Conservation (phyloP, 1,139 yeast species). For the Debaryomyces sp. region DNA sequence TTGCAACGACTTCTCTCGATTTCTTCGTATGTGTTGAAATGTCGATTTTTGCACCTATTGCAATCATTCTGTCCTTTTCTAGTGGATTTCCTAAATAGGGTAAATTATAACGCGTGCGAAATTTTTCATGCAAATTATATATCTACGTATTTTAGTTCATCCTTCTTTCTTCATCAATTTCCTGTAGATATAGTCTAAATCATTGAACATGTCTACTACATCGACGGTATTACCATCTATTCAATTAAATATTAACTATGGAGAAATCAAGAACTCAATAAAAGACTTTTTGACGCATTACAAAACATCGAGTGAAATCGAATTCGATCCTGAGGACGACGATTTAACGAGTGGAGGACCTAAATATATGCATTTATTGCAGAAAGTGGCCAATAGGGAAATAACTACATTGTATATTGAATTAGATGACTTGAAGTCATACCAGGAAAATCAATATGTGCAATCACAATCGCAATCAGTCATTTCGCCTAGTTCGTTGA, state of each 20-base stretch:
- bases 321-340: conserved; percentile 20
- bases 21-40: neutral
- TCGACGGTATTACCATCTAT: conserved; percentile 54
- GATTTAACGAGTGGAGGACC: conserved; percentile 46
- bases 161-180: neutral
- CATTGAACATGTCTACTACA: conserved; percentile 29
- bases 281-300: conserved; percentile 63
- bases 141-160: neutral
- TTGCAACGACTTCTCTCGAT: neutral
- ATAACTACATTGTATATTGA: conserved; percentile 68
- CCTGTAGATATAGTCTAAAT: conserved; percentile 1
- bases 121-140: conserved; percentile 9
- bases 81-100: conserved; percentile 12
- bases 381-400: conserved; percentile 83
- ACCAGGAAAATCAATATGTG: conserved; percentile 50
- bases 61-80: neutral
- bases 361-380: conserved; percentile 78
- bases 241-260: conserved; percentile 65
- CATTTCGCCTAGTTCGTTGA: conserved; percentile 28
- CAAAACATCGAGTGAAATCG: conserved; percentile 40
- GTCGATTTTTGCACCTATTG: neutral
- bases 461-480: conserved; percentile 24
- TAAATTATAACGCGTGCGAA: conserved; percentile 14
- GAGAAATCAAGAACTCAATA: conserved; percentile 52
- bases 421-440: conserved; percentile 78